Conservation (phyloP, 148 eudicot genomes). For the Persicaria tinctoria region DNA sequence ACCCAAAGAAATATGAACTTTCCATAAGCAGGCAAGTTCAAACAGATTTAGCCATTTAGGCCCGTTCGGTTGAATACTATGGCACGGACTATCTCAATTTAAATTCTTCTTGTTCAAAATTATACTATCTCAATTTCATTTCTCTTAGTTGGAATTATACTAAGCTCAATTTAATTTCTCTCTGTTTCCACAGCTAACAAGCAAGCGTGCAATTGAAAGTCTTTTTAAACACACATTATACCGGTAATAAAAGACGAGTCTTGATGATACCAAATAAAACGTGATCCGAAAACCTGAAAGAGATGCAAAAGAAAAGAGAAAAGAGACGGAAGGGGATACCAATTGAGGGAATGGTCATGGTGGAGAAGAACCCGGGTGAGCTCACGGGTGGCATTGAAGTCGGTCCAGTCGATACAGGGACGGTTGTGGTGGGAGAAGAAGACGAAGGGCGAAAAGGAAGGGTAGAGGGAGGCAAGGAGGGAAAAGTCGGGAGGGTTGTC, state of each 20-base stretch:
- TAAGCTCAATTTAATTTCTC: too few relatives aligned
- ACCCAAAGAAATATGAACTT: background rate
- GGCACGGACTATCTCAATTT: background rate
- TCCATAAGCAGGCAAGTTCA: background rate
- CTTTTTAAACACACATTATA: too few relatives aligned
- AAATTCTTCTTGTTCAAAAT: background rate
- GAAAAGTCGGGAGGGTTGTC: conserved; percentile 72
- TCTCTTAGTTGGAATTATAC: too few relatives aligned
- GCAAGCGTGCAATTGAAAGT: background rate
- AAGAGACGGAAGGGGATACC: conserved; percentile 25
- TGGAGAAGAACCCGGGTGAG: conserved; percentile 76
- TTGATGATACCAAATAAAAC: background rate
- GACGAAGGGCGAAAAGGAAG: conserved; percentile 54
- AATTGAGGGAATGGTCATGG: conserved; percentile 69
- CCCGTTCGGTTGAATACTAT: background rate
- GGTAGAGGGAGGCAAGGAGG: conserved; percentile 57
- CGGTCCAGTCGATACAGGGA: conserved; percentile 85
- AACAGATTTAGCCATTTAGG: background rate
- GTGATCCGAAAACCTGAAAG: background rate
- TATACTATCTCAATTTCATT: background rate
- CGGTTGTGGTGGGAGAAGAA: conserved; percentile 57
- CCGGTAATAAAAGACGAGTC: background rate
- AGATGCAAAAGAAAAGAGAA: background rate
- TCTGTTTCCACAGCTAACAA: too few relatives aligned
- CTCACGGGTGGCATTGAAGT: conserved; percentile 83